These are phyloP conservation scores for Candida ficus DNA, from an alignment of 805 yeast genomes.

Conservation along the genomic window DNA sequence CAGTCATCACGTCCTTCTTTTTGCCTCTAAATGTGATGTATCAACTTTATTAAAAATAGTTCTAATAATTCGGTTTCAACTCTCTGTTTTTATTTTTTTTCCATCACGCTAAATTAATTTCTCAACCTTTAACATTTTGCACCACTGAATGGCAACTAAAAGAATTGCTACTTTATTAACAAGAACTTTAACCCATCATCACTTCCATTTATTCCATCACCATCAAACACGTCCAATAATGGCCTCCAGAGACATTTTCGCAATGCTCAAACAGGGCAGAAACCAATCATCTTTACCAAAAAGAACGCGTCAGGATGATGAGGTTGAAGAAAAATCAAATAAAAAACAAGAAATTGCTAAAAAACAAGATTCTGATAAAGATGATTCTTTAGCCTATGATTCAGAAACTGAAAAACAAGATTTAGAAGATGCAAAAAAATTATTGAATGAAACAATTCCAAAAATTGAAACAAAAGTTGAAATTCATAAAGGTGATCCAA, in stretches of 20 bases:
- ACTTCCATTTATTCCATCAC: no score
- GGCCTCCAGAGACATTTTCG: slow-evolving; percentile 1
- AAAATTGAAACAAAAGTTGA: slow-evolving; percentile 3
- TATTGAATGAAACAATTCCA: not conserved
- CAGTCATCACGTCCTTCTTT: no score
- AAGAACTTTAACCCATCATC: no score
- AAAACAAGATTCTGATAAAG: slow-evolving; percentile 1
- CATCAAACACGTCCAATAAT: not conserved
- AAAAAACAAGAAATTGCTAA: not conserved
- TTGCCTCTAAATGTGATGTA: no score
- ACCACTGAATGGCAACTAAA: no score
- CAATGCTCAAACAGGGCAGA: not conserved
- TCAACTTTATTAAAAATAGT: no score
- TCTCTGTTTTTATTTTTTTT: no score
- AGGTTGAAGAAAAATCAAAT: not conserved
- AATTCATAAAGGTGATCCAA: slow-evolving; percentile 18
- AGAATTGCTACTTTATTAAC: no score
- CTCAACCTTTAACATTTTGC: no score
- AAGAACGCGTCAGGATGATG: slow-evolving; percentile 1
- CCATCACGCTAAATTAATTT: no score
- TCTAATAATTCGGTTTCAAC: no score
- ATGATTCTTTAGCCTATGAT: slow-evolving; percentile 19
- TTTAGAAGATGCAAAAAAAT: slow-evolving; percentile 18
- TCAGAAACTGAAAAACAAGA: slow-evolving; percentile 23
- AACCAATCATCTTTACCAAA: not conserved